Base-by-base conservation (phyloP, 2,329 filamentous ascomycete species). In the Aspergillus arachidicola region DNA sequence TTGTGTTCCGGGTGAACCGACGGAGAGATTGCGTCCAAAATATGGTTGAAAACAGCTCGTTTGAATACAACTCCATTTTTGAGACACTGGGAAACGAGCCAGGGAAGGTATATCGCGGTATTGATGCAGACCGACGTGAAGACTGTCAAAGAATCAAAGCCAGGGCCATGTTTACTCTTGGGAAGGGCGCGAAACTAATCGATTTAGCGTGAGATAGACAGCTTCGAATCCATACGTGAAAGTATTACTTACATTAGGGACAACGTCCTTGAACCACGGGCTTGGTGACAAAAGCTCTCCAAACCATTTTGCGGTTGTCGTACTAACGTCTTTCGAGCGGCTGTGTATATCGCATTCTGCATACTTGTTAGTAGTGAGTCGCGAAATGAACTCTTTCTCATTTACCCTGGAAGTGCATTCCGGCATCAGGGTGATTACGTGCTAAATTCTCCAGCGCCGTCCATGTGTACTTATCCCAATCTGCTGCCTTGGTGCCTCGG, bases 51-150 rank as follows among this genome's bases (percentile, higher is more conserved):
- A 1, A 83, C 74, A 1, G 79, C 86, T 10, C 91, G 86, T 69
- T 85, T 85, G 70, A 94, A 80, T 1, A 86, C 80, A 11, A 91
- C 91, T 23, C 91, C 91, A 59, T 87, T 86, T 68, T 86, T 86
- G 30, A 91, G 83, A 75, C 92, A 95, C 79, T 94, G 89, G 0
- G 90, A 89, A 0, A 91, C 81, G 0, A 97, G 87, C 87, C 91
- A 97, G 3, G 91, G 87, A 4, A 97, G 87, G 78, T 96, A 97
- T 61, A 96, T 80, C 57, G 91, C 87, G 0, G 91, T 91, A 78
- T 97, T 97, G 75, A 97, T 93, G 79, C 93, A 97, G 50, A 96
- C 88, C 0, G 91, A 93, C 6, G 87, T 92, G 77, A 94, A 96
- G 62, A 84, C 82, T 54, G 86, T 90, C 30, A 88, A 92, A 5